Evolutionary conservation across 768 basidiomycete genomes (phyloP), one percentile per base, ranked within the genome.

Genomic region (Rossbeevera mucosa): DNA sequence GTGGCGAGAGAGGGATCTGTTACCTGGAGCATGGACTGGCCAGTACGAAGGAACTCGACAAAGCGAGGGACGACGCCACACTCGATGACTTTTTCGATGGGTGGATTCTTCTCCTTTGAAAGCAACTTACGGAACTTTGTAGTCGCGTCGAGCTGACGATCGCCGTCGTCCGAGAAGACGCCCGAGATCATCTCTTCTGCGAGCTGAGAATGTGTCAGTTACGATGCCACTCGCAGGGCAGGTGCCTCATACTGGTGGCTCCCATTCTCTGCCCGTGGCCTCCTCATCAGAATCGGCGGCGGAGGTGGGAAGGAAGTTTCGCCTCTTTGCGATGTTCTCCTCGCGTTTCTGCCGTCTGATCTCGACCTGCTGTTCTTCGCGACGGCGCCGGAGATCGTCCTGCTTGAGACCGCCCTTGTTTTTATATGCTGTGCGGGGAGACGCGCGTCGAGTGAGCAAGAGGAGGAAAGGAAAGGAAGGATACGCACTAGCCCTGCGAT

Each of bases 101-200:
- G 96, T 44, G 96, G 96, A 70, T 97, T 99, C 78, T 94, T 95
- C 76, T 99, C 96, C 76, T 99, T 99, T 60, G 94, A 97, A 58
- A 99, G 82, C 36, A 99, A 80, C 74, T 97, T 99, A 64, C 96
- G 87, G 80, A 98, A 98, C 74, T 91, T 95, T 66, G 92, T 97
- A 16, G 96, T 98, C 67, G 95, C 90, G 71, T 97, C 94, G 54
- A 95, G 77, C 72, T 99, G 96, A 62, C 83, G 86, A 53, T 96
- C 92, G 26, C 86, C 76, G 69, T 94, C 88, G 47, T 94, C 86
- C 21, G 91, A 92, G 71, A 96, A 95, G 24, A 99, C 94, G 51
- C 86, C 93, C 50, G 78, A 71, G 57, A 99, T 85, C 94, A 99
- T 94, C 64, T 94, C 92, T 50, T 90, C 87, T 25, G 88, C 85